Evolutionary conservation across 495 filamentous ascomycete species (phyloP).

Genomic region (Neurospora cerealis): DNA sequence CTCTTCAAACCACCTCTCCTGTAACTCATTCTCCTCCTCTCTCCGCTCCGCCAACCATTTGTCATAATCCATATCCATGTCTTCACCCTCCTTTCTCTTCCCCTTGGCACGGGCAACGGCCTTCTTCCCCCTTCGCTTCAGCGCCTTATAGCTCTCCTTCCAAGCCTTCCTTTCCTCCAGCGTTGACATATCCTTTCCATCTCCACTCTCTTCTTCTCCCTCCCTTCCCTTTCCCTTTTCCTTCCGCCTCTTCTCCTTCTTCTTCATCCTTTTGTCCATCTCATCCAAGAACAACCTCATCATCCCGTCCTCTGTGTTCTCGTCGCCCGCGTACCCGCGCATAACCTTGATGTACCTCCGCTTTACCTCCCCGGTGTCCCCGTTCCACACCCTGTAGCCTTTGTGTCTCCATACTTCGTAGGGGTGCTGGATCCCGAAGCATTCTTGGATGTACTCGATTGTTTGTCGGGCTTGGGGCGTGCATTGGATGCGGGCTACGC

Average conservation of each 20-base stretch:
- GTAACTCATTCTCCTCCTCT: neutral
- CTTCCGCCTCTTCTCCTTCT: neutral
- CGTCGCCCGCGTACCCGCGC: neutral
- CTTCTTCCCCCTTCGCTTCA: neutral
- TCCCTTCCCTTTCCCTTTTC: too few species aligned
- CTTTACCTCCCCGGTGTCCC: neutral
- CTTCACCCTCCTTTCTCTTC: neutral
- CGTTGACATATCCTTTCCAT: neutral
- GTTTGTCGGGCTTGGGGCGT: neutral
- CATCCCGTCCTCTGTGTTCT: neutral
- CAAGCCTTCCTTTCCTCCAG: neutral
- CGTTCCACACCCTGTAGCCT: neutral
- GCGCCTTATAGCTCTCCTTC: neutral
- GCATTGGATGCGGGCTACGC: neutral
- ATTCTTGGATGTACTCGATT: neutral
- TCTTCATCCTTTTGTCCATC: neutral
- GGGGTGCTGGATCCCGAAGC: rapidly evolving
- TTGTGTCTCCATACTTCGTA: neutral
- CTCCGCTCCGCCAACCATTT: neutral
- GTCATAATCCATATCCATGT: neutral
- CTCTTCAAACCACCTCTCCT: neutral
- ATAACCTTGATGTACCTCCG: neutral
- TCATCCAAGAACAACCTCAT: neutral
- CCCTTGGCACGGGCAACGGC: neutral
- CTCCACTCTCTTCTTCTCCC: neutral